Conservation (phyloP, 2,329 filamentous ascomycete species). For the Catunica adiposa region DNA sequence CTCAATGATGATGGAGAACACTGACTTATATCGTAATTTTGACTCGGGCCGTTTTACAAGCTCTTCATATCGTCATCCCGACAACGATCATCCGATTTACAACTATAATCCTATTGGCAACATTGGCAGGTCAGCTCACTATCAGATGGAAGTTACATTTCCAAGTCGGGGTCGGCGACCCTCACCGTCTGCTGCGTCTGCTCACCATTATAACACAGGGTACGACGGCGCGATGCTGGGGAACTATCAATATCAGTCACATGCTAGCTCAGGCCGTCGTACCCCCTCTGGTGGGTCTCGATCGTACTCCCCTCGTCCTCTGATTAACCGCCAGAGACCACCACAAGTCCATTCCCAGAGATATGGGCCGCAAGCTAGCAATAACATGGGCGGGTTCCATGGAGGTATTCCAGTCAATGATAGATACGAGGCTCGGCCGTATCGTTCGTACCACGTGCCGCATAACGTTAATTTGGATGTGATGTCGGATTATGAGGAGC, state of each 20-base stretch:
- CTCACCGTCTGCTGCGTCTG: neutral
- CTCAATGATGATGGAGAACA: constrained; percentile 11
- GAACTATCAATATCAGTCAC: neutral
- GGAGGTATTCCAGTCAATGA: neutral
- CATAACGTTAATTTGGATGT: neutral
- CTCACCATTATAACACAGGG: neutral
- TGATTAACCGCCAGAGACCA: neutral
- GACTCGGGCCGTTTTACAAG: constrained; percentile 6
- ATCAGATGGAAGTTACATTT: constrained; percentile 1
- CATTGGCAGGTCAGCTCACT: neutral
- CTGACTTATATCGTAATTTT: neutral
- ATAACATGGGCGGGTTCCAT: neutral
- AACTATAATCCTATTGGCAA: constrained; percentile 11
- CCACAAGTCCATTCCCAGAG: neutral
- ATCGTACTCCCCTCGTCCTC: neutral
- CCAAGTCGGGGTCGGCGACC: neutral
- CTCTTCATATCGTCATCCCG: constrained; percentile 2
- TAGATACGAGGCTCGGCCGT: constrained; percentile 2
- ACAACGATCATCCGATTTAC: constrained; percentile 11
- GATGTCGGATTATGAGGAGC: neutral
- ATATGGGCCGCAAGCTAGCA: neutral
- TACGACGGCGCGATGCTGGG: neutral
- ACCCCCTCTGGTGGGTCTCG: neutral
- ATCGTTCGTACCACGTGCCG: constrained; percentile 7
- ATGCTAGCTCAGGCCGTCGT: neutral